Evolutionary conservation across 192 early-diverging fungal species (phyloP), one percentile per base, ranked within the genome.

Genomic region (Entomortierella parvispora): DNA sequence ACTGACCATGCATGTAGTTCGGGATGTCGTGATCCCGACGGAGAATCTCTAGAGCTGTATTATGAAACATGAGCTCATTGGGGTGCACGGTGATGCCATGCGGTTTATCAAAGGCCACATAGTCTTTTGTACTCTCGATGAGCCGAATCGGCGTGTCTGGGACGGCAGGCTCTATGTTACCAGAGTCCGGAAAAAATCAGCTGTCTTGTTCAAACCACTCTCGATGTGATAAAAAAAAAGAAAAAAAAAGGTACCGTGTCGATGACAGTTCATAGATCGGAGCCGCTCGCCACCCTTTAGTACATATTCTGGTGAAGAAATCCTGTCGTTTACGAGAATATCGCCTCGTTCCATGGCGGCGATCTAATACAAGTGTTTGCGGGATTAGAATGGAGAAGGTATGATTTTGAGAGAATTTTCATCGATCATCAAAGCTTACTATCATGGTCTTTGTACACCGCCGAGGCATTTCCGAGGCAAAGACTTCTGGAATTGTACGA

Each of bases 51-150:
- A 77, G 45, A 14, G 74, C 74, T 1, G 74, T 77, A 55, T 77
- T 77, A 54, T 48, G 44, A 55, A 58, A 64, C 28, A 45, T 63
- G 61, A 77, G 74, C 37, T 77, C 74, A 42, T 77, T 77, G 14
- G 74, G 74, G 25, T 77, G 74, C 23, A 77, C 74, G 22, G 74
- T 77, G 3, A 77, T 65, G 0, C 74, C 74, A 9, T 77, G 74
- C 1, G 74, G 74, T 52, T 77, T 77, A 28, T 77, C 74, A 47
- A 77, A 68, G 2, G 33, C 65, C 11, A 77, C 31, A 42, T 77
- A 77, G 42, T 77, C 74, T 4, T 58, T 33, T n/a, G 65, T 68
- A 20, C 64, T 58, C 20, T 77, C 65, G 15, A 77, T 51, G 20
- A 77, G 32, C 8, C 42, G 60, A 22, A 77, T 77, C 5, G 61